Evolutionary conservation across 441 rosid genomes (phyloP), one percentile per base, ranked within the genome.

Genomic region (Arabidopsis hybrid): DNA sequence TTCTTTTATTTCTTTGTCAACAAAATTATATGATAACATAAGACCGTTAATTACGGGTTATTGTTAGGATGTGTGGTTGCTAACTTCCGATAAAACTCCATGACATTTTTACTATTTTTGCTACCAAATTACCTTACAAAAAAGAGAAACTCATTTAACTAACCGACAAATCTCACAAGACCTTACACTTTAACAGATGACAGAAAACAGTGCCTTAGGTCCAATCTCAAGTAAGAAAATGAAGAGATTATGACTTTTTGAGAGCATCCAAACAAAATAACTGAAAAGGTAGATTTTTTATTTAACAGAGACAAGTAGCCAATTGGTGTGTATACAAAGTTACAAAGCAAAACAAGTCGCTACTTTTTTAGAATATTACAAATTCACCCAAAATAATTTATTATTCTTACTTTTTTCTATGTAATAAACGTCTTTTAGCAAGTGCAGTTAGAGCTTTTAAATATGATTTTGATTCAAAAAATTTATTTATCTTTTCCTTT

Each of bases 41-140:
- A 35, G 69, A 75, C 74, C 69, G 69, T 75, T 53, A 43, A 61
- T 75, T 75, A 68, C 64, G 78, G 69, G 68, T 60, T n/a, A 43
- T 52, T 21, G 58, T 67, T 51, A 34, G 42, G 55, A 66, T 29
- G 9, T 57, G 29, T 66, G 32, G 67, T 74, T 67, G 73, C 61
- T 42, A 74, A 17, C 55, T 39, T 31, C 67, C 72, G 65, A 12
- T 65, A n/a, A 56, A 65, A 65, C 21, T 59, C 43, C 35, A 40
- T 34, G 65, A 40, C 39, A 50, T 32, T 6, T 6, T 65, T 74
- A 51, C 61, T 74, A 40, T 17, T 67, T 59, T 42, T 67, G 78
- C 50, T 63, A 60, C 57, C 69, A 67, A 52, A 75, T 60, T 39
- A 67, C 10, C 5, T 60, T 34, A 34, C 56, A 8, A 60, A 66